Evolutionary conservation across 495 filamentous ascomycete species (phyloP), one percentile per base, ranked within the genome.

Genomic region (Hypoxylon rickii): DNA sequence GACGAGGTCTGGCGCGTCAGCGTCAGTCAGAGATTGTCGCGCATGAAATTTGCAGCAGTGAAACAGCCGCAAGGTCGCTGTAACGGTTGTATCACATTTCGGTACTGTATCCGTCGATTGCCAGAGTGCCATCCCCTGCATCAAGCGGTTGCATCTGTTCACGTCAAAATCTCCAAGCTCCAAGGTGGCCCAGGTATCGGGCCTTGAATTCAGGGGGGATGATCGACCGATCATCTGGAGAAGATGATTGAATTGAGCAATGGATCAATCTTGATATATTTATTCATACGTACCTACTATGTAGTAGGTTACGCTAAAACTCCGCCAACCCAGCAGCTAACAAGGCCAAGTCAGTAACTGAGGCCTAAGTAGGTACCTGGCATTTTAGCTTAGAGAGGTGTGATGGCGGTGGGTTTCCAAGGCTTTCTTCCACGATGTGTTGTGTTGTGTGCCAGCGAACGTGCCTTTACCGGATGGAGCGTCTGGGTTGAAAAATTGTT

Each of bases 81-180:
- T 55, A 63, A 63, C 53, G 52, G 59, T 63, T 50, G 59, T 63
- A 63, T 63, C 53, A 63, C 59, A 63, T 61, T 44, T 38, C 49
- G 59, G 59, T 41, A 53, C 59, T 48, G 49, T 49, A 44, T 21
- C 37, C 47, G 47, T 46, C 26, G 32, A 47, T 36, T 34, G 4
- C 4, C 24, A 29, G 4, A 29, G 4, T 21, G 13, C 16, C 41
- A 26, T 46, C 58, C 47, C 58, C 58, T 62, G 58, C 58, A 62
- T 57, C 32, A 20, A 38, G 36, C 34, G 32, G 45, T 39, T 32
- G 41, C 57, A 55, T 45, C 16, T 19, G 16, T 12, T 55, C 39
- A 40, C 41, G 58, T 56, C 42, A 45, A 56, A 44, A 49, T 52
- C 4, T 29, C 24, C 36, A 34, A 51, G n/a, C n/a, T n/a, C n/a